Base-by-base conservation (phyloP, 2,329 filamentous ascomycete genomes). In the Pseudocercospora fijiensis region DNA sequence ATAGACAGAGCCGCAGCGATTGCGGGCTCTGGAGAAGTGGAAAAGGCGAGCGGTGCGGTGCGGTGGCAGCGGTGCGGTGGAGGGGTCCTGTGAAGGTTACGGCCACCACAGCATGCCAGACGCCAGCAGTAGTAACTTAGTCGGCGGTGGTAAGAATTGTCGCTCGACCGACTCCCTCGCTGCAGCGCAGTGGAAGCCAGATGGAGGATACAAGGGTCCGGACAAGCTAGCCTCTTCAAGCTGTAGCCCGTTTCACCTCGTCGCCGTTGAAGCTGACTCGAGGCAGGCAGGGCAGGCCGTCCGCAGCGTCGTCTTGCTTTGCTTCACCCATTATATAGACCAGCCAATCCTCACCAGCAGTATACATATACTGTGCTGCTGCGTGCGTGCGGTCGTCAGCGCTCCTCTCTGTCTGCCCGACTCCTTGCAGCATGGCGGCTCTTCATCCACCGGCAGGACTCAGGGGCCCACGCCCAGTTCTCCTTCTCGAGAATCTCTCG, bases 21-120 rank as follows among this genome's bases (percentile, higher is more conserved):
- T 49, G 47, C 61, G 30, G 62, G 47, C 55, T 49, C 63, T 61
- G 63, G 63, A 45, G 63, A 65, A 65, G 63, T 7, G 47, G 45
- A 62, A 49, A 37, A 27, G 45, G 52, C 13, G 27, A 33, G 52
- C 18, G 58, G n/a, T n/a, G 27, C n/a, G 24, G 58, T 47, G 59
- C n/a, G n/a, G n/a, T n/a, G n/a, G n/a, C n/a, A 33, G 52, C 18
- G 58, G n/a, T n/a, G 27, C n/a, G 24, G 58, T 47, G 59, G 30
- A 47, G 57, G 27, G 13, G 57, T 18, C 22, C 18, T 18, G 58
- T n/a, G n/a, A 33, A 56, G n/a, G n/a, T 56, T 37, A 53, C 49
- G 49, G 49, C 24, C 49, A n/a, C 24, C 22, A 28, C 24, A 53
- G 49, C 49, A 53, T 53, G 49, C 49, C 26, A 53, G 13, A 26